Base-by-base conservation (phyloP, 73 alveolate species). In the Paramecium pentaurelia region DNA sequence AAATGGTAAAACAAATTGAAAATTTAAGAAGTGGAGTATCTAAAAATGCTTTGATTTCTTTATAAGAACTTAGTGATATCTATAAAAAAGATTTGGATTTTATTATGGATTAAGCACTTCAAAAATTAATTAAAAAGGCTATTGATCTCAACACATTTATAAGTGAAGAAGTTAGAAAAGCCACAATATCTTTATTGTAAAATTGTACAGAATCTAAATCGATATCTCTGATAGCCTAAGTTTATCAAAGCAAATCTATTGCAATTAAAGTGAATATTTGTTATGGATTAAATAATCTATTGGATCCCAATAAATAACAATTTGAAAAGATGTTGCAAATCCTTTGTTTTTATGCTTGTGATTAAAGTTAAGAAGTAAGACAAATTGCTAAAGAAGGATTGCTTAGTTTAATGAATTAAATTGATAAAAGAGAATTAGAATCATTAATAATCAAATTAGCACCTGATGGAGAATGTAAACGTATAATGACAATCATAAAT, bases 31-130 rank as follows among this genome's bases (percentile, higher is more conserved):
- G 94, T 60, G 88, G 94, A 14, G 80, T 89, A 3, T 40, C 94
- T 8, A 89, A 89, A 36, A 89, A 89, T 89, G 94, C 94, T 12
- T 71, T 89, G 84, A 89, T 89, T 2, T 58, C 94, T 9, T 38
- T 89, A 12, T 40, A 77, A n/a, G 94, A 89, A 28, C 47, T 89
- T 16, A 40, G 86, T 40, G 94, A 71, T 25, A 71, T 51, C 36
- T 60, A 45, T 18, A 89, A 89, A 38, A 89, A 60, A 71, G 77
- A 60, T 28, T 60, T 89, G 12, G 94, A 89, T 89, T 28, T 68
- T 32, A 83, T 60, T 1, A 9, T 77, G 58, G 94, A 89, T 44
- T 22, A 58, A 32, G 88, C 77, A 42, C 25, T 71, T 3, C 14
- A 77, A 34, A 89, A 89, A 34, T n/a, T 89, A 45, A 58, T 89